Evolutionary conservation across 345 rosid species (phyloP).

Genomic region (Euphorbia tirucalli): DNA sequence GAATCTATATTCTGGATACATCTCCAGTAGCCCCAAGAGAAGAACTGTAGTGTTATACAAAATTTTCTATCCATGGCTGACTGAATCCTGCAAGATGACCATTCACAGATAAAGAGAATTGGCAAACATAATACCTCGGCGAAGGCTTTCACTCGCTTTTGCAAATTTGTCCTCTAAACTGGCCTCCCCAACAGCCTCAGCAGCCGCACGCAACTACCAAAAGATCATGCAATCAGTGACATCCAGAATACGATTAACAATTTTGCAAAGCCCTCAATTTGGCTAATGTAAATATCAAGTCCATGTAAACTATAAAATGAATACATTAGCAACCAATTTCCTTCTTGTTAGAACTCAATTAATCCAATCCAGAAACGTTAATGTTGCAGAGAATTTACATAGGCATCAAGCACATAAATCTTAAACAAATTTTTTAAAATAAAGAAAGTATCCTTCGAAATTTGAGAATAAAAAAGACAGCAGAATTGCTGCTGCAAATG

Average conservation of each 20-base stretch:
- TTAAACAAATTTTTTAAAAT: too few relatives aligned
- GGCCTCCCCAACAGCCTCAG: conserved; percentile 85
- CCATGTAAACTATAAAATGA: neutral
- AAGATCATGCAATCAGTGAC: neutral
- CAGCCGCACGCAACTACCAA: conserved; percentile 76
- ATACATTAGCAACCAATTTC: too few relatives aligned
- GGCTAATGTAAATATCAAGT: neutral
- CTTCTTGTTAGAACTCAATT: too few relatives aligned
- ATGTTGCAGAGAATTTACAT: too few relatives aligned
- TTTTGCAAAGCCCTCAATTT: neutral
- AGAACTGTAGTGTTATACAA: neutral
- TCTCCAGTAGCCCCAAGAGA: conserved; percentile 11
- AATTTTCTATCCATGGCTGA: conserved; percentile 3
- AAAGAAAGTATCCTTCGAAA: neutral
- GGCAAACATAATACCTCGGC: conserved; percentile 90
- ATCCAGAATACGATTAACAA: neutral
- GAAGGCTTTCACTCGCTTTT: conserved; percentile 87
- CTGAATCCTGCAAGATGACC: conserved; percentile 12
- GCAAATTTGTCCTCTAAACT: conserved; percentile 70
- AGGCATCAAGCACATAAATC: too few relatives aligned
- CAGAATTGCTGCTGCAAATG: neutral
- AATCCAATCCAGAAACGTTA: too few relatives aligned
- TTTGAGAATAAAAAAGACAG: too few relatives aligned
- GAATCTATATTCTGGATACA: neutral
- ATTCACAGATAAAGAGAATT: conserved; percentile 71